Evolutionary conservation across 75 land plant species (phyloP).

Genomic region (Sequoiadendron giganteum): DNA sequence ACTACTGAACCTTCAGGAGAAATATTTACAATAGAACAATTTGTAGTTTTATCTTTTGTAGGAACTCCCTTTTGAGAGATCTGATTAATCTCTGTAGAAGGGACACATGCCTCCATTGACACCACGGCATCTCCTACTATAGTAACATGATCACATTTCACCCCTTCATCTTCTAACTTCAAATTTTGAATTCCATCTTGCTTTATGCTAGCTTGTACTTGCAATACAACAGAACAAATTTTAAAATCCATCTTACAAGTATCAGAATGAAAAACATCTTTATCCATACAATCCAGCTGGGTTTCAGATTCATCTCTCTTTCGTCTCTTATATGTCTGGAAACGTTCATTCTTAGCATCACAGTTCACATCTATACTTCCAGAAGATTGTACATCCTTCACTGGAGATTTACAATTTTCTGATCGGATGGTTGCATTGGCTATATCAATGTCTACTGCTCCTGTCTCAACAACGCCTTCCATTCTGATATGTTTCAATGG

Average conservation of each 20-base stretch:
- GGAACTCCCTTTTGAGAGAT: background rate
- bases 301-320: background rate
- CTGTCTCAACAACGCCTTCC: background rate
- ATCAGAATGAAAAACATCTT: background rate
- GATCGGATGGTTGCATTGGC: background rate
- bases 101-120: background rate
- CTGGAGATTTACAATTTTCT: background rate
- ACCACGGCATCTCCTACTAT: background rate
- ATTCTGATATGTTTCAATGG: background rate
- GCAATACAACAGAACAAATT: background rate
- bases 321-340: conserved; percentile 2
- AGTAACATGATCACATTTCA: background rate
- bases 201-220: background rate
- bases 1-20: conserved; percentile 1
- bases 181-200: background rate
- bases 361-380: background rate
- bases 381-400: background rate
- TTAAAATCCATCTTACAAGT: conserved; percentile 2
- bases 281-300: conserved; percentile 2
- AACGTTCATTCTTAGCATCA: background rate
- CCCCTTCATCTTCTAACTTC: background rate
- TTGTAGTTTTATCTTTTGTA: background rate
- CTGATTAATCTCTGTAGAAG: background rate
- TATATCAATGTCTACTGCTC: background rate
- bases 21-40: background rate